Conservation (phyloP, 2,329 filamentous ascomycete genomes). For the Waltergamsia citrina region DNA sequence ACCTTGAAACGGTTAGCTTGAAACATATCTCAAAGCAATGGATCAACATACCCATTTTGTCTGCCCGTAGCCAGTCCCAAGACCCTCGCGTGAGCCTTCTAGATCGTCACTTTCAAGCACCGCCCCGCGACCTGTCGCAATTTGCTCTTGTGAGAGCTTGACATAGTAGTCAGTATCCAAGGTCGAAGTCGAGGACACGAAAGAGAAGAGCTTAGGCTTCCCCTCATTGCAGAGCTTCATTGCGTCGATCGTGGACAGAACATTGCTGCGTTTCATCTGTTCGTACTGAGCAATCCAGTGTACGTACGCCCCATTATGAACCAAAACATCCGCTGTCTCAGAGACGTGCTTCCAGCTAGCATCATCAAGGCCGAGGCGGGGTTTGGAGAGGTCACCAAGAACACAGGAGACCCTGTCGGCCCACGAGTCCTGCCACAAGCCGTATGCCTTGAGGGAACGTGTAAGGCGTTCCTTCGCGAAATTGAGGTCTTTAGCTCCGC, state of each 20-base stretch:
- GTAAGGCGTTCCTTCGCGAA: slow-evolving; percentile 1
- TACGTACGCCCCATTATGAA: slow-evolving; percentile 75
- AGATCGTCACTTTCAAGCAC: slow-evolving; percentile 73
- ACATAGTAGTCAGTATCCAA: slow-evolving; percentile 80
- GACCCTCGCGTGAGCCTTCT: slow-evolving; percentile 62
- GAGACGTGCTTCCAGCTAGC: slow-evolving; percentile 55
- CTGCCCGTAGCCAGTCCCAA: slow-evolving; percentile 85
- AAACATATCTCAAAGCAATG: slow-evolving; percentile 13
- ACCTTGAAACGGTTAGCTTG: slow-evolving; percentile 30
- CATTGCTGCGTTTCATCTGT: slow-evolving; percentile 63
- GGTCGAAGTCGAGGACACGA: slow-evolving; percentile 68
- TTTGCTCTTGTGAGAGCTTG: slow-evolving; percentile 55
- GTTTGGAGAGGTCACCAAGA: slow-evolving; percentile 63
- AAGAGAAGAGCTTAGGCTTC: slow-evolving; percentile 67
- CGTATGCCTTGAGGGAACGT: slow-evolving; percentile 64
- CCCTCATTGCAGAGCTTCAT: slow-evolving; percentile 68
- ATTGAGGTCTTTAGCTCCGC: slow-evolving; percentile 46
- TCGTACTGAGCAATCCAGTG: slow-evolving; percentile 79
- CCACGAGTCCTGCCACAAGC: slow-evolving; percentile 70
- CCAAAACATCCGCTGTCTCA: slow-evolving; percentile 59
- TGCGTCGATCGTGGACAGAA: slow-evolving; percentile 69
- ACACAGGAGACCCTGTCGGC: slow-evolving; percentile 52
- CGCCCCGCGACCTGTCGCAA: slow-evolving; percentile 50
- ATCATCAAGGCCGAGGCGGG: slow-evolving; percentile 62
- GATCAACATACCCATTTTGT: slow-evolving; percentile 67